A percentile compares a stretch with the other conserved stretches of the same genome.
phyloP scores from a whole-genome alignment of 1,284 basidiomycete species.

The Trametes versicolor region DNA sequence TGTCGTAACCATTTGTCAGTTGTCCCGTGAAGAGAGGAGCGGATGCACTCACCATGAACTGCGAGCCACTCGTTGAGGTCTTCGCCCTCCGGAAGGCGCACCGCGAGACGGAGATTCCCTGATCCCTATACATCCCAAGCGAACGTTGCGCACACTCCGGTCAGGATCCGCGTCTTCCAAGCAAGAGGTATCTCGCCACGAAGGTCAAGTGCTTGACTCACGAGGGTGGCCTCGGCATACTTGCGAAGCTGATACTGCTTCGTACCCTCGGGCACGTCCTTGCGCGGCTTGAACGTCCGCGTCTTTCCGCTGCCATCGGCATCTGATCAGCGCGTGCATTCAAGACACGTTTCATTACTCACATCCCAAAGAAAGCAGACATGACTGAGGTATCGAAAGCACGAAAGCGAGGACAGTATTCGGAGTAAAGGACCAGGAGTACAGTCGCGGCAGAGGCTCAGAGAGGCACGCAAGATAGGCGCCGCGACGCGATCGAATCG shows the following conservation, averaged over 20 bases:
- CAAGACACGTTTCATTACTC: slow-evolving; percentile 43
- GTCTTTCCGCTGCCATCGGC: slow-evolving; percentile 76
- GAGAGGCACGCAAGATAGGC: slow-evolving; percentile 24
- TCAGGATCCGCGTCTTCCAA: slow-evolving; percentile 12
- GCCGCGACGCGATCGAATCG: slow-evolving; percentile 21
- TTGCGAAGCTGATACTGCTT: slow-evolving; percentile 98
- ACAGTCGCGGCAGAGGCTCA: slow-evolving; percentile 22
- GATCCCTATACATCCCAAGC: slow-evolving; percentile 72
- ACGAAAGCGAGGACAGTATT: slow-evolving; percentile 4
- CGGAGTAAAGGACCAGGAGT: background rate
- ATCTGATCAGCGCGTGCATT: slow-evolving; percentile 15
- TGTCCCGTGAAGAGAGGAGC: background rate
- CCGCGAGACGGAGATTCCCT: slow-evolving; percentile 90
- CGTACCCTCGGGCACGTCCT: slow-evolving; percentile 94
- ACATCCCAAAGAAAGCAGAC: slow-evolving; percentile 90
- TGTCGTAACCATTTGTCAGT: background rate
- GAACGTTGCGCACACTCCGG: background rate
- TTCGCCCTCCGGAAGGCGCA: slow-evolving; percentile 93
- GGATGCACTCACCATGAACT: slow-evolving; percentile 81
- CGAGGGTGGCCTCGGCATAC: slow-evolving; percentile 96
- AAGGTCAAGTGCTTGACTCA: slow-evolving; percentile 48
- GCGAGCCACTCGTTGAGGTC: slow-evolving; percentile 97
- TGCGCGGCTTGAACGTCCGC: slow-evolving; percentile 95
- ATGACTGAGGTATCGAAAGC: slow-evolving; percentile 48
- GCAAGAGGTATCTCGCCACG: slow-evolving; percentile 1